Evolutionary conservation across 1,284 basidiomycete genomes (phyloP), one percentile per base, ranked within the genome.

Genomic region (Megacollybia platyphylla): DNA sequence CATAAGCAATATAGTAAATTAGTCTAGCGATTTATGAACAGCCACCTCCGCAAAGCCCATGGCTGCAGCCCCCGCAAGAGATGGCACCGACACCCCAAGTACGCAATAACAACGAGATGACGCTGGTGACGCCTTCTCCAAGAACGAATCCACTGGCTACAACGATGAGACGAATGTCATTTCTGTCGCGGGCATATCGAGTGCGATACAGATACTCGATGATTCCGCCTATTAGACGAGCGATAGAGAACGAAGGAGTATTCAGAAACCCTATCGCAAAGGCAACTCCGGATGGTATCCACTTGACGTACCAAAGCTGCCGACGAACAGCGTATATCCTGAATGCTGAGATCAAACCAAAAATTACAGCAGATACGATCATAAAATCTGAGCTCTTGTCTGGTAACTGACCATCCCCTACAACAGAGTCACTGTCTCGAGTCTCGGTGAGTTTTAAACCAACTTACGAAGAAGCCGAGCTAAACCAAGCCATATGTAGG

Each of bases 141-240:
- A 97, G 68, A 24, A 97, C 94, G 54, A 97, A 96, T 1, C 93
- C 93, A 54, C 86, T 90, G 3, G 93, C 94, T 27, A 96, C 70
- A 29, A 97, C 79, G 52, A 97, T 86, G 40, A 93, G 68, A 39
- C 71, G 73, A 49, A 85, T 91, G 54, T 78, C 82, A 39, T 67
- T 68, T 11, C 62, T 61, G 44, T 70, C 67, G 48, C 62, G 67
- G 24, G 64, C 63, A 50, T 66, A 60, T 29, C 68, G 65, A 20
- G 64, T 70, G 56, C 76, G 68, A 61, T 81, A 79, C 45, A 73
- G 58, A 57, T 83, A 76, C 48, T 92, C 89, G 49, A 87, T 63
- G 49, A 89, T 56, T 2, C 93, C 94, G 30, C 94, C 94, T 39
- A 96, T 71, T 24, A 97, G 68, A 39, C 93, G 77, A 1, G 93